These are phyloP conservation scores for Fusarium sp. DNA, from an alignment of 2,329 filamentous ascomycete species.

Conservation along the genomic window DNA sequence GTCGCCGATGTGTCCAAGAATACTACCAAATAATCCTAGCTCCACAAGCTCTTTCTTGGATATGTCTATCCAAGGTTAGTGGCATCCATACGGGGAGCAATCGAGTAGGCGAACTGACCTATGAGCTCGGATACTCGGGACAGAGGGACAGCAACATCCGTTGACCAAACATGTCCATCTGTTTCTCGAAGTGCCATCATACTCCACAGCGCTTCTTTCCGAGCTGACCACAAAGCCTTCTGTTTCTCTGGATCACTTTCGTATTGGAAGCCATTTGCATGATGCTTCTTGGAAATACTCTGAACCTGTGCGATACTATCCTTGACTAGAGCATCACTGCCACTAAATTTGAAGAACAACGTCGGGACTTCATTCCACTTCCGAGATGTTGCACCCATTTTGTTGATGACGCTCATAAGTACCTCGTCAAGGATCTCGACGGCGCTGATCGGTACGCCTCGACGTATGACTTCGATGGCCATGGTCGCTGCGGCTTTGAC, in stretches of 20 bases:
- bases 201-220: constrained; percentile 84
- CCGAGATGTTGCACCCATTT: constrained; percentile 72
- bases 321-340: constrained; percentile 77
- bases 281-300: neutral
- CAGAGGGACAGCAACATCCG: constrained; percentile 85
- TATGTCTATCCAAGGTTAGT: constrained; percentile 61
- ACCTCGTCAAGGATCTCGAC: constrained; percentile 91
- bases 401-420: constrained; percentile 85
- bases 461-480: constrained; percentile 77
- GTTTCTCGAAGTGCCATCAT: constrained; percentile 74
- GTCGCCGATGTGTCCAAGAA: constrained; percentile 90
- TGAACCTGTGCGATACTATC: constrained; percentile 78
- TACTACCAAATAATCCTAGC: constrained; percentile 85
- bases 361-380: constrained; percentile 81
- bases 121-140: constrained; percentile 77
- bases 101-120: rapidly evolving
- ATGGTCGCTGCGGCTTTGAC: constrained; percentile 80
- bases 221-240: constrained; percentile 81
- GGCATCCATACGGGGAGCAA: rapidly evolving
- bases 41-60: constrained; percentile 91
- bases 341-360: constrained; percentile 87
- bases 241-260: constrained; percentile 77
- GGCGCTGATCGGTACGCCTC: constrained; percentile 76
- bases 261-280: constrained; percentile 60
- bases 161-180: constrained; percentile 75